Evolutionary conservation across 2,329 filamentous ascomycete species (phyloP).

Genomic region (Macrophomina phaseolina): DNA sequence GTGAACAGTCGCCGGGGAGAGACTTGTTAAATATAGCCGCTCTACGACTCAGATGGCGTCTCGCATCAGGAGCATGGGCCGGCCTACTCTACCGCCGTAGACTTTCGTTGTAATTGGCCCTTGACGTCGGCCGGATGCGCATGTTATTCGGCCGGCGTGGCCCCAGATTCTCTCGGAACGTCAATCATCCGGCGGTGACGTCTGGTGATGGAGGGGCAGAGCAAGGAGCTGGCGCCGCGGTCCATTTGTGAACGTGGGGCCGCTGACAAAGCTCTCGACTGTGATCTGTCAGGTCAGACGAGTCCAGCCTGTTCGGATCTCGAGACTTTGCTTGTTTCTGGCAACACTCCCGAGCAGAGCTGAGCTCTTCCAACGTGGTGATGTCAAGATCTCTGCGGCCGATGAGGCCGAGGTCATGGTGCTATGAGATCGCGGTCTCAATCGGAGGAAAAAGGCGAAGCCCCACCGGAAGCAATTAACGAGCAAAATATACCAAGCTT

Average conservation of each 20-base stretch:
- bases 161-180: neutral
- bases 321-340: no score
- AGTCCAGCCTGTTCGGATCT: neutral
- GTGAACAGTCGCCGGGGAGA: neutral
- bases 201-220: neutral
- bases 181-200: slow-evolving; percentile 4
- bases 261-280: neutral
- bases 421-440: no score
- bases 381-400: no score
- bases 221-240: slow-evolving; percentile 2
- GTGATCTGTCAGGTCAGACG: neutral
- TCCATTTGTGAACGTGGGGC: neutral
- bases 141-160: no score
- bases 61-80: neutral
- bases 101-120: neutral
- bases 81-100: no score
- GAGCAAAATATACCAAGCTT: no score
- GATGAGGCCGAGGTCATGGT: no score
- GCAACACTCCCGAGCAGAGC: no score
- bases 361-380: no score
- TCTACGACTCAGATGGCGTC: neutral
- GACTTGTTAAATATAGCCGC: neutral
- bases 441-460: no score
- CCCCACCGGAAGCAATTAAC: no score
- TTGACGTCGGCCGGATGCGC: no score